These are phyloP conservation scores for Psilocybe cyanescens DNA, from an alignment of 768 basidiomycete genomes.

Conservation along the genomic window DNA sequence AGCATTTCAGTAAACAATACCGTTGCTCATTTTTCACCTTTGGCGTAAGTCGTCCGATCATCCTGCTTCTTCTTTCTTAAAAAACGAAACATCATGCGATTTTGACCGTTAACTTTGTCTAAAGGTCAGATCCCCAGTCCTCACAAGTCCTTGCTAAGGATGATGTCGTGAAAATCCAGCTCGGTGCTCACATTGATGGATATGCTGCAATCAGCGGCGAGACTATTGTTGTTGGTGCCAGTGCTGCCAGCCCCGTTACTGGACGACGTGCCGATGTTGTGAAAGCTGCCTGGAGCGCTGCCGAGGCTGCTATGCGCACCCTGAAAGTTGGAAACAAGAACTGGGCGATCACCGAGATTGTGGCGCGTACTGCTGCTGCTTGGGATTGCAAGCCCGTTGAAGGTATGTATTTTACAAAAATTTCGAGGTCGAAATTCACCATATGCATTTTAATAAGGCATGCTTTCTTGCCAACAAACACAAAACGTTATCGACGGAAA, in stretches of 20 bases:
- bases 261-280: conserved; percentile 90
- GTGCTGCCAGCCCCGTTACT: conserved; percentile 71
- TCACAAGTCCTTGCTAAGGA: conserved; percentile 72
- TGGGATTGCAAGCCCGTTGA: conserved; percentile 95
- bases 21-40: conserved; percentile 96
- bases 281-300: conserved; percentile 92
- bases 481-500: conserved; percentile 96
- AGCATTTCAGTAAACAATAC: conserved; percentile 93
- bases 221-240: conserved; percentile 88
- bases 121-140: conserved; percentile 76
- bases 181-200: conserved; percentile 98
- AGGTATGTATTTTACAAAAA: conserved; percentile 49
- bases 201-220: conserved; percentile 94
- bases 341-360: conserved; percentile 90
- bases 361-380: conserved; percentile 68
- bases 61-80: not conserved
- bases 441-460: conserved; percentile 51
- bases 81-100: conserved; percentile 10
- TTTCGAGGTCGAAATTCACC: conserved; percentile 6
- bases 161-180: conserved; percentile 94
- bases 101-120: conserved; percentile 4
- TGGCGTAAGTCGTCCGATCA: conserved; percentile 66
- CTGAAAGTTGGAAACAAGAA: conserved; percentile 94
- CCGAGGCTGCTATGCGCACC: conserved; percentile 89
- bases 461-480: conserved; percentile 95